phyloP scores from a whole-genome alignment of 352 stramenopile genomes.

The Phytophthora palmivora region DNA sequence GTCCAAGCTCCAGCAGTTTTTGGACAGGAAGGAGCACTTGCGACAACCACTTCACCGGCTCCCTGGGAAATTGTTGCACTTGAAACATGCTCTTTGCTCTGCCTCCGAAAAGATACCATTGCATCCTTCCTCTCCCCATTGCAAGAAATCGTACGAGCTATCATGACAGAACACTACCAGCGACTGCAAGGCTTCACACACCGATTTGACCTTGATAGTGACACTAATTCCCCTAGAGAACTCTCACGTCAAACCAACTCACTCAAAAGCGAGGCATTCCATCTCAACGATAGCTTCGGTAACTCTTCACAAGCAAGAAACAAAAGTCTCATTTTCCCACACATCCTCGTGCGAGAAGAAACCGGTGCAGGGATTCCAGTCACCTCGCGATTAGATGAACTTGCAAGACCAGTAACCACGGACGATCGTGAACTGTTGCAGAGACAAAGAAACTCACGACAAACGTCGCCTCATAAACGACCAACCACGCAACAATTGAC shows the following conservation, averaged over 20 bases:
- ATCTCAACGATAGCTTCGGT: conserved; percentile 18
- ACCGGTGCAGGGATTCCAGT: conserved; percentile 6
- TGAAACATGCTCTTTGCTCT: conserved; percentile 64
- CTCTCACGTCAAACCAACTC: conserved; percentile 1
- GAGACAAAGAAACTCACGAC: conserved; percentile 4
- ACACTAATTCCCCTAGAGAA: conserved; percentile 3
- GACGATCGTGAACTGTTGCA: conserved; percentile 12
- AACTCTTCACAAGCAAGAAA: conserved; percentile 11
- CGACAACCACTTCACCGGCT: conserved; percentile 42
- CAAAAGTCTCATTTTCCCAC: conserved; percentile 52
- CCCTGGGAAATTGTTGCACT: conserved; percentile 72
- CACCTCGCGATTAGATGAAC: conserved; percentile 20
- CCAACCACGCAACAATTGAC: conserved; percentile 6
- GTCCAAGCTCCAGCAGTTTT: conserved; percentile 73
- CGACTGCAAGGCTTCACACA: conserved; percentile 53
- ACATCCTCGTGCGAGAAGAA: conserved; percentile 48
- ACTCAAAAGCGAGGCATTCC: conserved; percentile 20
- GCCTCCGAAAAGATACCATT: conserved; percentile 62
- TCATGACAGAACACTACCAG: conserved; percentile 53
- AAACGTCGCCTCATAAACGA: conserved; percentile 9
- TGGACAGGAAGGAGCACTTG: conserved; percentile 65
- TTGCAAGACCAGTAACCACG: conserved; percentile 27
- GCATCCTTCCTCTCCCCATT: conserved; percentile 63
- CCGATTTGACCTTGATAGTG: conserved; percentile 43
- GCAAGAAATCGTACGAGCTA: conserved; percentile 55